Conservation (phyloP, 2,329 filamentous ascomycete species). For the Venturia oleaginea region DNA sequence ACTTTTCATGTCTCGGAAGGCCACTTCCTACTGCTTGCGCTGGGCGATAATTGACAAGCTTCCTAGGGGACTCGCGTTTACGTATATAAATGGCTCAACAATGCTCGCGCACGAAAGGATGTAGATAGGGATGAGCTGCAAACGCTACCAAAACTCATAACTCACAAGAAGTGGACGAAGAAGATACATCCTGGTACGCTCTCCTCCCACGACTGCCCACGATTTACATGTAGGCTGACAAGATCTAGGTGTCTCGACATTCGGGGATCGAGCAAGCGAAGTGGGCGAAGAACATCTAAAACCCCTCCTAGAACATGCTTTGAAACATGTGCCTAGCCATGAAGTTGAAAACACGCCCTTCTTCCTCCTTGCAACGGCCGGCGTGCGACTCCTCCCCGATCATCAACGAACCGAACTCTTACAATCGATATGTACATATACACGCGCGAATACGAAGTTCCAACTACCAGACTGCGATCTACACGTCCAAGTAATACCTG, state of each 20-base stretch:
- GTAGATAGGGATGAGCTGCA: slow-evolving; percentile 52
- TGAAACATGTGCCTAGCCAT: slow-evolving; percentile 64
- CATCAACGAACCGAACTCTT: slow-evolving; percentile 65
- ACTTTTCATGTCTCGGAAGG: not conserved
- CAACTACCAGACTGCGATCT: slow-evolving; percentile 79
- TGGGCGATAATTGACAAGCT: slow-evolving; percentile 9
- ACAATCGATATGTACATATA: slow-evolving; percentile 71
- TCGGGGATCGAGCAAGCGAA: slow-evolving; percentile 63
- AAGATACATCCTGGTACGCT: slow-evolving; percentile 76
- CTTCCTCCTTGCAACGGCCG: slow-evolving; percentile 91
- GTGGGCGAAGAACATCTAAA: slow-evolving; percentile 79
- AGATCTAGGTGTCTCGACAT: slow-evolving; percentile 64
- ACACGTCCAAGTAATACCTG: slow-evolving; percentile 89
- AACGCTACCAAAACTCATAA: slow-evolving; percentile 68
- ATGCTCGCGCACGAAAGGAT: slow-evolving; percentile 54
- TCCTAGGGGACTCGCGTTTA: slow-evolving; percentile 74
- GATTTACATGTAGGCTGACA: not conserved
- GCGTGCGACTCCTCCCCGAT: slow-evolving; percentile 77
- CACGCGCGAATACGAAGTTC: slow-evolving; percentile 68
- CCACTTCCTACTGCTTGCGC: not conserved
- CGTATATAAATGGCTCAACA: slow-evolving; percentile 88
- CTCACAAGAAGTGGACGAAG: slow-evolving; percentile 79
- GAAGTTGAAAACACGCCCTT: slow-evolving; percentile 79
- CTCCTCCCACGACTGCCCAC: not conserved
- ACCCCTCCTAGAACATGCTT: slow-evolving; percentile 70